Conservation (phyloP, 2,329 filamentous ascomycete species). For the Cladophialophora yegresii region DNA sequence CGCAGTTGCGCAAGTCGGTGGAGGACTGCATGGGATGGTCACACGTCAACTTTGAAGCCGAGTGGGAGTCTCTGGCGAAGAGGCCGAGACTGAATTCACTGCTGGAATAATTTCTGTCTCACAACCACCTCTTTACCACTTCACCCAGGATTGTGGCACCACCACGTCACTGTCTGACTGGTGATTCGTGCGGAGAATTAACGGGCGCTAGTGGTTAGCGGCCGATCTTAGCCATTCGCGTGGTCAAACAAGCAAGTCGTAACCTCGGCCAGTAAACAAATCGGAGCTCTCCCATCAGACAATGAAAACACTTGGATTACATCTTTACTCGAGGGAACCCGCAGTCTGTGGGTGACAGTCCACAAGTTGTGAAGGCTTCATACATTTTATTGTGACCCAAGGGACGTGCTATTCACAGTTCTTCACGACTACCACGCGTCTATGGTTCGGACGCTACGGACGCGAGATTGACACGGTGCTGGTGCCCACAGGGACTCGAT, state of each 20-base stretch:
- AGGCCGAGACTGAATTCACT: conserved; percentile 12
- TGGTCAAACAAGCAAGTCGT: conserved; percentile 5
- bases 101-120: neutral
- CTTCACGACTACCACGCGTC: conserved; percentile 16
- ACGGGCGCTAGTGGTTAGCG: conserved; percentile 28
- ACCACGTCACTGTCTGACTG: neutral
- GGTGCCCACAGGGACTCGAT: conserved; percentile 9
- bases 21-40: conserved; percentile 41
- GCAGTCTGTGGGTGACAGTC: neutral
- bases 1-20: conserved; percentile 35
- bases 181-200: conserved; percentile 9
- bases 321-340: neutral
- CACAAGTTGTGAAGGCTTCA: neutral
- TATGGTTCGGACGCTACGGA: conserved; percentile 9
- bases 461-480: conserved; percentile 32
- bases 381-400: neutral
- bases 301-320: neutral
- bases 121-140: neutral
- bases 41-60: conserved; percentile 34
- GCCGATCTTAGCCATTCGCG: conserved; percentile 27
- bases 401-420: conserved; percentile 14
- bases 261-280: conserved; percentile 27
- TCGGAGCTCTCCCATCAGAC: conserved; percentile 10
- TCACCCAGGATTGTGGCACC: neutral
- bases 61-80: conserved; percentile 30